These are phyloP conservation scores for Candida oleophila DNA, from an alignment of 805 yeast genomes.

Conservation along the genomic window DNA sequence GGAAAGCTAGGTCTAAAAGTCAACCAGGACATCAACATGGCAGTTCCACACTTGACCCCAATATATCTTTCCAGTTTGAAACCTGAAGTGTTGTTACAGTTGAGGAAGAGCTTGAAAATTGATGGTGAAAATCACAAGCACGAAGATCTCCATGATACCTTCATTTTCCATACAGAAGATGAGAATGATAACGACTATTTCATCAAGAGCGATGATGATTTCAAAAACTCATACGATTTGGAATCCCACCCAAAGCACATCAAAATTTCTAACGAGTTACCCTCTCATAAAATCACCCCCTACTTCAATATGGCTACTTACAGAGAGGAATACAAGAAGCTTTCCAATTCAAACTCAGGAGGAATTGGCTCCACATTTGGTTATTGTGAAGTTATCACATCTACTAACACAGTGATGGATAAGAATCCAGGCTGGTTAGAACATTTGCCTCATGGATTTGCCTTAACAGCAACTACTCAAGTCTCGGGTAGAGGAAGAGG, in stretches of 20 bases:
- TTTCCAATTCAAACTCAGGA: conserved; percentile 17
- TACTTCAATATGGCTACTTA: conserved; percentile 66
- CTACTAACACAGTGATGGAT: conserved; percentile 80
- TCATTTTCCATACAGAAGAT: conserved; percentile 40
- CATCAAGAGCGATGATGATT: conserved; percentile 13
- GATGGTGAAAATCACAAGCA: conserved; percentile 12
- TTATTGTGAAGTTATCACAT: conserved; percentile 87
- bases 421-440: conserved; percentile 60
- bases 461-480: conserved; percentile 76
- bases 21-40: conserved; percentile 44
- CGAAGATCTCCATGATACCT: conserved; percentile 37
- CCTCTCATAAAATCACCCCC: conserved; percentile 60
- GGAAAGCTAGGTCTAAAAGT: conserved; percentile 66
- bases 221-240: conserved; percentile 49
- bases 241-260: conserved; percentile 56
- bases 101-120: conserved; percentile 27
- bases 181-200: conserved; percentile 20
- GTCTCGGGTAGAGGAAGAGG: conserved; percentile 93
- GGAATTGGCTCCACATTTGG: conserved; percentile 62
- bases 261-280: conserved; percentile 40
- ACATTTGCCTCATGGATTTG: conserved; percentile 67
- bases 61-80: conserved; percentile 46
- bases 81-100: conserved; percentile 25
- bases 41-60: conserved; percentile 70
- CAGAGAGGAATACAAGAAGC: conserved; percentile 41